A percentile compares a stretch with the other conserved stretches of the same genome.
Conservation (phyloP, 768 basidiomycete species). For the Lactarius pseudohatsudake region DNA sequence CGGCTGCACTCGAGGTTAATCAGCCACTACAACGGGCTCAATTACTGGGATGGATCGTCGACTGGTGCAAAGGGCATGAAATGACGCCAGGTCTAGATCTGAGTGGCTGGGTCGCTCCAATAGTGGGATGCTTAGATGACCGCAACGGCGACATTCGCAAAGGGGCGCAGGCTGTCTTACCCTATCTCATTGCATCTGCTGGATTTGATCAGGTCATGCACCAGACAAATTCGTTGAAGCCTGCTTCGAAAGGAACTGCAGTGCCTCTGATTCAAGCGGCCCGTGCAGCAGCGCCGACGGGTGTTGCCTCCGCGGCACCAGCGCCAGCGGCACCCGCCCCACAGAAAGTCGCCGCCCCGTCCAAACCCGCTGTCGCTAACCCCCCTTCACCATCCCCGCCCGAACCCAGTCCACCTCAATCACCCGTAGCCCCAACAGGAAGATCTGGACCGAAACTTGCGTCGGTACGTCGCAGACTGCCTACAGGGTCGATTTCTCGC, state of each 20-base stretch:
- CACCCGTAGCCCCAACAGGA: slow-evolving; percentile 39
- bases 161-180: slow-evolving; percentile 79
- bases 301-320: slow-evolving; percentile 25
- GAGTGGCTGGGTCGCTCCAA: slow-evolving; percentile 57
- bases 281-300: slow-evolving; percentile 46
- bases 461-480: slow-evolving; percentile 72
- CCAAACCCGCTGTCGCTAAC: slow-evolving; percentile 30
- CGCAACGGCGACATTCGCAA: slow-evolving; percentile 90
- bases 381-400: slow-evolving; percentile 32
- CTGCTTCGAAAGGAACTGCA: slow-evolving; percentile 83
- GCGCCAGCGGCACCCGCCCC: slow-evolving; percentile 32
- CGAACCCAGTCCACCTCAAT: slow-evolving; percentile 45
- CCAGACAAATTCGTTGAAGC: slow-evolving; percentile 83
- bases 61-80: slow-evolving; percentile 71
- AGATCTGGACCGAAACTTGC: slow-evolving; percentile 50
- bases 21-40: slow-evolving; percentile 88
- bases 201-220: slow-evolving; percentile 87
- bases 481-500: slow-evolving; percentile 52
- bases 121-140: slow-evolving; percentile 85
- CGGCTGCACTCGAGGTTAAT: slow-evolving; percentile 75
- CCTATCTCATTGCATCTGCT: slow-evolving; percentile 65
- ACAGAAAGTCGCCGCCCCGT: slow-evolving; percentile 24
- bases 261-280: slow-evolving; percentile 89
- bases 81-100: slow-evolving; percentile 62
- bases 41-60: slow-evolving; percentile 75